A percentile compares a stretch with the other conserved stretches of the same genome.
Evolutionary conservation across 2,329 filamentous ascomycete genomes (phyloP).

Genomic region (Talaromyces funiculosus): DNA sequence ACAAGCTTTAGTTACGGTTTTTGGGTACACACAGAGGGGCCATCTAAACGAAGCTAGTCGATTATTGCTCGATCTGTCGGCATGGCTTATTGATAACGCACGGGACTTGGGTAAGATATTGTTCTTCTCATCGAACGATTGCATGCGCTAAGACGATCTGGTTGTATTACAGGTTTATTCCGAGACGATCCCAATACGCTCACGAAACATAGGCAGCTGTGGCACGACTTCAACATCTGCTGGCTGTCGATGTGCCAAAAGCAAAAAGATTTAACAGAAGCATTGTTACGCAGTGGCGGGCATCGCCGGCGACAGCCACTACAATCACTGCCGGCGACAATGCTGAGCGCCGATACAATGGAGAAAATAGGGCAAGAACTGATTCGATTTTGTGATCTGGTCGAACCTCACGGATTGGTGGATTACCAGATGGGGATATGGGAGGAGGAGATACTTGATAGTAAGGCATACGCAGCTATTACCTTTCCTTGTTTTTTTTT

Average conservation of each 20-base stretch:
- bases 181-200: conserved; percentile 74
- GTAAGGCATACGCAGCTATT: conserved; percentile 49
- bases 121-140: background rate
- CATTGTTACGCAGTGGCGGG: conserved; percentile 51
- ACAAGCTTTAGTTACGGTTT: conserved; percentile 55
- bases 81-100: conserved; percentile 62
- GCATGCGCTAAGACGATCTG: background rate
- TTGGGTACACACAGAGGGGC: conserved; percentile 63
- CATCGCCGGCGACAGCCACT: conserved; percentile 25
- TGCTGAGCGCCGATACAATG: conserved; percentile 64
- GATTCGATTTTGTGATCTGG: conserved; percentile 72
- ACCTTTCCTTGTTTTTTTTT: background rate
- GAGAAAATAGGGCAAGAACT: conserved; percentile 78
- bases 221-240: conserved; percentile 90
- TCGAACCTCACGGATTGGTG: conserved; percentile 88
- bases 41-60: conserved; percentile 55
- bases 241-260: conserved; percentile 81
- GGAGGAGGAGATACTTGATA: conserved; percentile 82
- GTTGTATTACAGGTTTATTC: conserved; percentile 61
- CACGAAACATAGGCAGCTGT: conserved; percentile 71
- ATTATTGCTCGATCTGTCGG: conserved; percentile 57
- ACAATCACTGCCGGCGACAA: conserved; percentile 51
- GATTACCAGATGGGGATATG: conserved; percentile 97
- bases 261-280: conserved; percentile 67
- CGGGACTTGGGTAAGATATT: conserved; percentile 58